Evolutionary conservation across 352 stramenopile species (phyloP).

Genomic region (Lagenidium sp.): DNA sequence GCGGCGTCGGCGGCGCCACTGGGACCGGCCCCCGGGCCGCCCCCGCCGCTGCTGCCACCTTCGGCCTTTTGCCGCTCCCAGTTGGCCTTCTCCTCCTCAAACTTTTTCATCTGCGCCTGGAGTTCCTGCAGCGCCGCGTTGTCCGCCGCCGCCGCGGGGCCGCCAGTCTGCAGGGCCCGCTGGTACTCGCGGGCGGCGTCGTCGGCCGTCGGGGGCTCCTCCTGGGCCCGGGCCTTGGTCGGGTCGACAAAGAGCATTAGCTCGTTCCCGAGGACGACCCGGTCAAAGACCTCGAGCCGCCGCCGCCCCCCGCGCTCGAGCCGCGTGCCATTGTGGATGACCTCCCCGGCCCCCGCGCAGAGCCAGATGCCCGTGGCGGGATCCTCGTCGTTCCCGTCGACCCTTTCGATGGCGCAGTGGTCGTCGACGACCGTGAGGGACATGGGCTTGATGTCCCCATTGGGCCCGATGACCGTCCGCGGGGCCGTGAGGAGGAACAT

Average conservation of each 20-base stretch:
- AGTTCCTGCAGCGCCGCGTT: slow-evolving; percentile 70
- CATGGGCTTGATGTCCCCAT: slow-evolving; percentile 90
- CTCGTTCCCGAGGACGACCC: slow-evolving; percentile 80
- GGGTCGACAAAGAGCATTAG: slow-evolving; percentile 80
- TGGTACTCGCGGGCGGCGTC: slow-evolving; percentile 86
- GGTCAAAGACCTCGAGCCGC: slow-evolving; percentile 52
- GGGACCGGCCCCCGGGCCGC: slow-evolving; percentile 20
- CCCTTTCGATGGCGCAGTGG: slow-evolving; percentile 82
- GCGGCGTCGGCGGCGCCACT: slow-evolving; percentile 23
- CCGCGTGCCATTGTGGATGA: slow-evolving; percentile 83
- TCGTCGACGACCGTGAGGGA: slow-evolving; percentile 85
- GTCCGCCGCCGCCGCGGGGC: slow-evolving; percentile 28
- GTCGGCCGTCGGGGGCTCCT: slow-evolving; percentile 65
- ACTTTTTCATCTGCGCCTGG: slow-evolving; percentile 85
- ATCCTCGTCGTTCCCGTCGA: too few relatives aligned
- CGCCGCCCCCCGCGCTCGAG: slow-evolving; percentile 23
- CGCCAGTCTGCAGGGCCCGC: slow-evolving; percentile 42
- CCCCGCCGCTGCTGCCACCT: slow-evolving; percentile 17
- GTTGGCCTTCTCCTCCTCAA: slow-evolving; percentile 81
- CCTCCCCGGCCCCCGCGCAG: slow-evolving; percentile 65
- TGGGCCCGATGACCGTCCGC: slow-evolving; percentile 33
- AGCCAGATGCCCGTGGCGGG: slow-evolving; percentile 31
- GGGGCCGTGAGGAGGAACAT: slow-evolving; percentile 84
- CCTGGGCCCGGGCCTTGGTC: slow-evolving; percentile 20
- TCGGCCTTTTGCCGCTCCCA: slow-evolving; percentile 83